Evolutionary conservation across 2,329 filamentous ascomycete genomes (phyloP), one percentile per base, ranked within the genome.

Genomic region (Phaeosphaeriaceae sp.): DNA sequence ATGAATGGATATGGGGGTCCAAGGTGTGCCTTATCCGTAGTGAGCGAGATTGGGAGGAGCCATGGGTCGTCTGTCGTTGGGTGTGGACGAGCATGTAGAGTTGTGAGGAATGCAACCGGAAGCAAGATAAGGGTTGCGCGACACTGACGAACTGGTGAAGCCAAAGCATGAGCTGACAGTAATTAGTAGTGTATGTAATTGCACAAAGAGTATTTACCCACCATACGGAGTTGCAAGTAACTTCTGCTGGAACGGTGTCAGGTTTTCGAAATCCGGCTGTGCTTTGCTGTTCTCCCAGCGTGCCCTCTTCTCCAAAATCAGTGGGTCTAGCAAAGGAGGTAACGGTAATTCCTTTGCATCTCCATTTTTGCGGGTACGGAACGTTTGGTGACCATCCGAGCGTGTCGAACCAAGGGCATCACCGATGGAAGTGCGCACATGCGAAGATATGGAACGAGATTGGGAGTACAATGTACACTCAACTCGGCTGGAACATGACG

Each of bases 211-310:
- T 15, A 23, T 4, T 12, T 26, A 17, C 29, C 23, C 74, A 88
- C 86, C 88, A 58, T 83, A 90, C 2, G 86, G 78, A 56, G 89
- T 92, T 30, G 78, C 77, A 23, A 74, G 75, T 1, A 91, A 73
- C 50, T 83, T 80, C 48, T 76, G 77, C 62, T 87, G 83, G 50
- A 90, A 83, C 2, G 78, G 72, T 2, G 75, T 74, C 20, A 75
- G 69, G 17, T 70, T 58, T 49, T 73, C 72, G 0, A 67, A 61
- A 48, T 77, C 78, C 35, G 70, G 77, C 52, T 74, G 59, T 12
- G 66, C 62, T 42, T 73, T 80, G 12, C 76, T 75, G 32, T 75
- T 67, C 47, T 71, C 71, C 58, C 73, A 70, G 29, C 62, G 66
- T 16, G 67, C 48, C 46, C 70, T 64, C 26, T 74, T 70, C 13